Evolutionary conservation across 2,329 filamentous ascomycete species (phyloP).

Genomic region (Fusarium sulawesiense): DNA sequence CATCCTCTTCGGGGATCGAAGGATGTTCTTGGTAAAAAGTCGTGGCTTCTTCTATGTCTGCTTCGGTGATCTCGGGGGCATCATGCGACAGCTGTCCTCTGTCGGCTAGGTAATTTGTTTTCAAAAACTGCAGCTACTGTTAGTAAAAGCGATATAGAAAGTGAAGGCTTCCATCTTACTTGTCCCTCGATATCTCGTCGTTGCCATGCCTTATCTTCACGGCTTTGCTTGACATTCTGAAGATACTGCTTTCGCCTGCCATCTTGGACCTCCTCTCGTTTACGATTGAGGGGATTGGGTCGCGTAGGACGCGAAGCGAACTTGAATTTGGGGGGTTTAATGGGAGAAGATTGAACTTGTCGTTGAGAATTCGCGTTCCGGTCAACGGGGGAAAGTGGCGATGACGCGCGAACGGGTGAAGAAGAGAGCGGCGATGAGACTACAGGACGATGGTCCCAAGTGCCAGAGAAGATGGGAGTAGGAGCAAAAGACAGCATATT

Average conservation of each 20-base stretch:
- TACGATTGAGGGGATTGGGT: slow-evolving; percentile 71
- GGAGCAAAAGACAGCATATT: slow-evolving; percentile 58
- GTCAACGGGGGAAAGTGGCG: slow-evolving; percentile 58
- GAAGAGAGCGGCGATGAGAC: slow-evolving; percentile 63
- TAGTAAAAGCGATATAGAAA: neutral
- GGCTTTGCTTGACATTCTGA: slow-evolving; percentile 70
- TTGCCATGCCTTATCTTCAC: slow-evolving; percentile 70
- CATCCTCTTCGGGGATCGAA: slow-evolving; percentile 51
- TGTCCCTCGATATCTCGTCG: slow-evolving; percentile 71
- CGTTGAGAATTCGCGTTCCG: slow-evolving; percentile 56
- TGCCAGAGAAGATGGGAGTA: slow-evolving; percentile 57
- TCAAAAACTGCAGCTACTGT: slow-evolving; percentile 49
- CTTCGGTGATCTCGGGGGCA: slow-evolving; percentile 58
- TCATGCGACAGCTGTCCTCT: slow-evolving; percentile 50
- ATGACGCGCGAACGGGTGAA: slow-evolving; percentile 66
- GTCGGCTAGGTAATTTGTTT: slow-evolving; percentile 51
- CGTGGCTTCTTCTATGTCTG: slow-evolving; percentile 64
- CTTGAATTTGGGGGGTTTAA: slow-evolving; percentile 57
- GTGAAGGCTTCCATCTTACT: slow-evolving; percentile 39
- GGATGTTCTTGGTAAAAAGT: slow-evolving; percentile 48
- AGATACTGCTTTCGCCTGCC: slow-evolving; percentile 75
- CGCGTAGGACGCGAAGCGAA: slow-evolving; percentile 68
- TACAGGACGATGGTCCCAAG: slow-evolving; percentile 60
- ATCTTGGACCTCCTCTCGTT: slow-evolving; percentile 71
- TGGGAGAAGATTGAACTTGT: slow-evolving; percentile 59